Percentiles rank a stretch among this genome's conserved stretches.
phyloP scores from a whole-genome alignment of 257 asterid genomes.

The Solanum virginianum region DNA sequence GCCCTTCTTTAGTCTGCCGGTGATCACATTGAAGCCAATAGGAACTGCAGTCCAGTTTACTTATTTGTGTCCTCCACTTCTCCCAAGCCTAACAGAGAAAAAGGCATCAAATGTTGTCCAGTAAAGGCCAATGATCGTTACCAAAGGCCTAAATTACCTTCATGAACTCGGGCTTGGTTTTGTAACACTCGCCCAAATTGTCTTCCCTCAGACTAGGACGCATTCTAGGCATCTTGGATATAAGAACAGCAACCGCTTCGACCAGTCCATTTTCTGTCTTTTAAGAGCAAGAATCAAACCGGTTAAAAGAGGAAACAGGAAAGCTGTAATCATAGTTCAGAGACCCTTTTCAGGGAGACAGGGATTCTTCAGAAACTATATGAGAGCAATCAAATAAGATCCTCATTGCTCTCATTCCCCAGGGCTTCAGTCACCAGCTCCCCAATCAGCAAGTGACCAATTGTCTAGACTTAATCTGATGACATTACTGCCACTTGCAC shows the following conservation, averaged over 20 bases:
- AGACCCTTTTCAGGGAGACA: not conserved
- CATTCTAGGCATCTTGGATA: constrained; percentile 83
- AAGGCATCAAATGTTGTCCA: not conserved
- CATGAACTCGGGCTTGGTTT: constrained; percentile 80
- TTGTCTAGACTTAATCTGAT: not conserved
- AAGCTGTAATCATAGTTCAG: not conserved
- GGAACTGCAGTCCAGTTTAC: constrained; percentile 80
- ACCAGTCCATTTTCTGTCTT: constrained; percentile 96
- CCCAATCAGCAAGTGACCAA: not conserved
- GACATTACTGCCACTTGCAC: not conserved
- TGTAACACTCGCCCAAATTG: constrained; percentile 60
- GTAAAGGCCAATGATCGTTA: not conserved
- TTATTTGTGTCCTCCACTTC: constrained; percentile 82
- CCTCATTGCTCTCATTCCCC: not conserved
- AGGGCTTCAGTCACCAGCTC: not conserved
- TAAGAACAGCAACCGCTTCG: constrained; percentile 83
- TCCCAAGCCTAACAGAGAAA: constrained; percentile 77
- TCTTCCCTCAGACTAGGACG: constrained; percentile 46
- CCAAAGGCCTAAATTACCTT: constrained; percentile 36
- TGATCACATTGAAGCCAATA: constrained; percentile 93
- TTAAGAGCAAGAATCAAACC: constrained; percentile 1
- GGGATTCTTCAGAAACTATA: not conserved
- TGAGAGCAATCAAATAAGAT: not conserved
- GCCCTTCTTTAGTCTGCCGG: constrained; percentile 60
- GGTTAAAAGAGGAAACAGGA: not conserved